phyloP scores from a whole-genome alignment of 192 early-diverging fungal species.

The Coemansia sp. region DNA sequence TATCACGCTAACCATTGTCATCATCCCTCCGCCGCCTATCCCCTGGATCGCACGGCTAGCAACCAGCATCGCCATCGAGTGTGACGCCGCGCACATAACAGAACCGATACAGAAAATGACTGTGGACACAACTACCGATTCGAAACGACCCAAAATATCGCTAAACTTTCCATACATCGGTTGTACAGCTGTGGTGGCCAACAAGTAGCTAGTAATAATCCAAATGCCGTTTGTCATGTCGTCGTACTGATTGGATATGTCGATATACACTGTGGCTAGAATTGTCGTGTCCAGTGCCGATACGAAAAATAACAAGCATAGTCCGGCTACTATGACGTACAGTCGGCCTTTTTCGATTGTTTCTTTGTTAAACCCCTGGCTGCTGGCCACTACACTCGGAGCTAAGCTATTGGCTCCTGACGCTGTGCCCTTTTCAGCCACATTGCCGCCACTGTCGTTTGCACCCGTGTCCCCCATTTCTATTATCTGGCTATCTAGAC shows the following conservation, averaged over 20 bases:
- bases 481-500: constrained; percentile 2
- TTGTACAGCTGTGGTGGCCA: constrained; percentile 74
- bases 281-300: constrained; percentile 75
- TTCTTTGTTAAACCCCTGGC: constrained; percentile 32
- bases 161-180: constrained; percentile 80
- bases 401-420: background rate
- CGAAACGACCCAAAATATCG: constrained; percentile 79
- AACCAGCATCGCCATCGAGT: constrained; percentile 69
- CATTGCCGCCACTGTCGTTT: background rate
- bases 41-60: constrained; percentile 70
- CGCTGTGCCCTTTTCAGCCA: constrained; percentile 1
- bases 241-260: constrained; percentile 63
- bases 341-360: constrained; percentile 14
- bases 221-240: constrained; percentile 70
- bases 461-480: constrained; percentile 2
- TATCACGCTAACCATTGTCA: constrained; percentile 67
- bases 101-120: constrained; percentile 61
- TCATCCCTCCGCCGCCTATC: constrained; percentile 70
- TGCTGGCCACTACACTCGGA: constrained; percentile 19
- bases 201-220: constrained; percentile 75
- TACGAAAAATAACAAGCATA: constrained; percentile 61
- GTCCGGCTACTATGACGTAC: constrained; percentile 26
- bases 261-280: constrained; percentile 71
- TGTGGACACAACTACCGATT: constrained; percentile 56
- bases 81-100: constrained; percentile 60